A percentile compares a stretch with the other conserved stretches of the same genome.
Conservation (phyloP, 345 rosid species). For the Orychophragmus violaceus region DNA sequence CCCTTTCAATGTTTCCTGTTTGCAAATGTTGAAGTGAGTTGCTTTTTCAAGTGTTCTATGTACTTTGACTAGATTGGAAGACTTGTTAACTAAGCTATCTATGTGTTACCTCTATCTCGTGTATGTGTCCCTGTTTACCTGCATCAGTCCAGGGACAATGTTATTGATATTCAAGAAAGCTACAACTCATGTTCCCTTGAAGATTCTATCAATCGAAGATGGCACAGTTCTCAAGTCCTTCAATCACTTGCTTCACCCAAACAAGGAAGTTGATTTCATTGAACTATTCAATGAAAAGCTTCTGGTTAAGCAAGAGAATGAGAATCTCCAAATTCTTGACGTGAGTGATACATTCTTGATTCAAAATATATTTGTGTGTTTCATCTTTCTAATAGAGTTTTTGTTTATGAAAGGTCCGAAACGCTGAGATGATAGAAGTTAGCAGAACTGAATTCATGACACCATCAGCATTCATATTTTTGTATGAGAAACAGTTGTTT, state of each 20-base stretch:
- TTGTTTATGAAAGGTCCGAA: constrained; percentile 59
- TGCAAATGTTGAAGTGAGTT: constrained; percentile 40
- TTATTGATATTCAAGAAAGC: constrained; percentile 72
- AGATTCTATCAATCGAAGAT: constrained; percentile 88
- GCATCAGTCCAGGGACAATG: constrained; percentile 86
- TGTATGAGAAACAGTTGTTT: constrained; percentile 88
- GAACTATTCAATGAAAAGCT: constrained; percentile 94
- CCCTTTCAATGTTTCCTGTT: not conserved
- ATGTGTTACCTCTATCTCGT: not conserved
- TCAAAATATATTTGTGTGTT: not conserved
- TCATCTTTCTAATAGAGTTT: not conserved
- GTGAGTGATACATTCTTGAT: constrained; percentile 37
- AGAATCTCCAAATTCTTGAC: constrained; percentile 92
- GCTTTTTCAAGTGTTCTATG: constrained; percentile 15
- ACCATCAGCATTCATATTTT: constrained; percentile 87
- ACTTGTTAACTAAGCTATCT: not conserved
- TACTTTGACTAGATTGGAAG: not conserved
- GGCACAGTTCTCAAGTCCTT: constrained; percentile 82
- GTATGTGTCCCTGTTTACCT: not conserved
- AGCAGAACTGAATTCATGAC: constrained; percentile 68
- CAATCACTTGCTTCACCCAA: constrained; percentile 78
- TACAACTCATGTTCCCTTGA: constrained; percentile 66
- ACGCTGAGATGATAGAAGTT: constrained; percentile 71
- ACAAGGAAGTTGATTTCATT: constrained; percentile 91
- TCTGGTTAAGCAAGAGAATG: constrained; percentile 90